Evolutionary conservation across 192 early-diverging fungal genomes (phyloP).

Genomic region (Rhizophagus clarus): DNA sequence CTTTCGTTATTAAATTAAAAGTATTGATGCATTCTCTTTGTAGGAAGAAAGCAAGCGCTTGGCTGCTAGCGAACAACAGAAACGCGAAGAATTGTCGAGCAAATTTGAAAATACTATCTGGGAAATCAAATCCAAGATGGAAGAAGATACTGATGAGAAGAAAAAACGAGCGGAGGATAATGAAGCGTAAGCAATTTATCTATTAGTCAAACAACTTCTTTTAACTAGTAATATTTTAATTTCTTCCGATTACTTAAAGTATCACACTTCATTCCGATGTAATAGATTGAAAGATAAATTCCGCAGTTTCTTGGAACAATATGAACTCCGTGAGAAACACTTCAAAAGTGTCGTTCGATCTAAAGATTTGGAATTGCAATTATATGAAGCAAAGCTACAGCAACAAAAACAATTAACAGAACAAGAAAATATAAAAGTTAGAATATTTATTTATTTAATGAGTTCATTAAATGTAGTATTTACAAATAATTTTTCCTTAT

Average conservation of each 20-base stretch:
- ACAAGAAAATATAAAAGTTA: constrained; percentile 43
- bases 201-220: neutral
- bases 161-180: constrained; percentile 46
- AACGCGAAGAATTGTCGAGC: constrained; percentile 57
- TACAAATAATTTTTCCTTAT: neutral
- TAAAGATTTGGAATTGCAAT: constrained; percentile 60
- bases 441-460: constrained; percentile 1
- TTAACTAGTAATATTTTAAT: neutral
- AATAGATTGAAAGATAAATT: constrained; percentile 61
- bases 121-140: constrained; percentile 62
- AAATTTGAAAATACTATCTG: constrained; percentile 63
- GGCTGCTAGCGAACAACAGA: constrained; percentile 50
- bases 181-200: constrained; percentile 44
- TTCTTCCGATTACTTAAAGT: neutral
- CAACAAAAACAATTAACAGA: constrained; percentile 45
- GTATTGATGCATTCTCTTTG: neutral
- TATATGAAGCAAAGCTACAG: constrained; percentile 58
- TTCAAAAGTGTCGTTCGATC: constrained; percentile 58
- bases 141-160: constrained; percentile 49
- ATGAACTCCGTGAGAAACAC: constrained; percentile 62
- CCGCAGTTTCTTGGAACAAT: constrained; percentile 61
- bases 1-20: constrained; percentile 24
- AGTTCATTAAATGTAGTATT: neutral
- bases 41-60: constrained; percentile 56
- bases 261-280: neutral